Conservation (phyloP, 495 filamentous ascomycete species). For the Opeltia flavorubescens region DNA sequence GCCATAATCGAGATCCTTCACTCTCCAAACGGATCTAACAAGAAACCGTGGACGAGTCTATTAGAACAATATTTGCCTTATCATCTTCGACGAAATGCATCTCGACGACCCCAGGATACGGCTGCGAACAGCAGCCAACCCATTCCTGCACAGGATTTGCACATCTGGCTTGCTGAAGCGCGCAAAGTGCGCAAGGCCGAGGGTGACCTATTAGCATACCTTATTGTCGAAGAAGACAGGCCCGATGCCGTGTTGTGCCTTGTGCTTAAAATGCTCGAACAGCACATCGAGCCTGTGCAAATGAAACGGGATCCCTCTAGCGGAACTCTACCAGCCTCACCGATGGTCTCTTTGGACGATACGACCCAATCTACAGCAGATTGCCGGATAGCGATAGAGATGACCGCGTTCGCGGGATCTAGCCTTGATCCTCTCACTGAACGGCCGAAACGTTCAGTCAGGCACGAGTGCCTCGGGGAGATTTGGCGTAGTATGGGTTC, state of each 20-base stretch:
- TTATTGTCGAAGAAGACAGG: conserved; percentile 29
- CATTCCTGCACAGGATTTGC: conserved; percentile 6
- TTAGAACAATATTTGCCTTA: conserved; percentile 31
- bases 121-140: conserved; percentile 7
- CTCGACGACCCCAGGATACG: neutral
- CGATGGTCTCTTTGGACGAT: neutral
- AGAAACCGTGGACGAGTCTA: conserved; percentile 26
- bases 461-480: conserved; percentile 23
- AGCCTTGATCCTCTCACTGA: neutral
- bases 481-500: conserved; percentile 38
- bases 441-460: conserved; percentile 3
- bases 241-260: conserved; percentile 30
- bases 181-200: conserved; percentile 17
- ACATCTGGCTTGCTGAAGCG: conserved; percentile 18
- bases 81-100: conserved; percentile 16
- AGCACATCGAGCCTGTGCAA: conserved; percentile 12
- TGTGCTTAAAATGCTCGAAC: conserved; percentile 27
- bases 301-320: neutral
- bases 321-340: conserved; percentile 9
- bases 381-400: too few relatives aligned
- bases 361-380: neutral
- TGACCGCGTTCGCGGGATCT: neutral
- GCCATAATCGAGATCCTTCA: neutral
- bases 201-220: conserved; percentile 26
- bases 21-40: conserved; percentile 9